Evolutionary conservation across 208 protist species (phyloP), one percentile per base, ranked within the genome.

Genomic region (Phytomonas sp.): DNA sequence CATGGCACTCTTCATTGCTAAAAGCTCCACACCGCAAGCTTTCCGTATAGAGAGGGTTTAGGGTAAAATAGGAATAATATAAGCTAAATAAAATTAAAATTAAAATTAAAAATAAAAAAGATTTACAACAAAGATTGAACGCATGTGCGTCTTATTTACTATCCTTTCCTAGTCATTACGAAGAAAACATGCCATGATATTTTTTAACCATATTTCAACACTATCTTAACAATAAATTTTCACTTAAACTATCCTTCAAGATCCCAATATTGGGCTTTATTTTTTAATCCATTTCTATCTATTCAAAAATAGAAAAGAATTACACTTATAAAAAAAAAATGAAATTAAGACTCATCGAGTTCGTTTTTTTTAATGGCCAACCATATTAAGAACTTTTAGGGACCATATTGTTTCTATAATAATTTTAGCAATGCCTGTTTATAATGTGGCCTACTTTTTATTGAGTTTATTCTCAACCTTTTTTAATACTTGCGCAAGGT

Each of bases 401-500:
- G 8, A 56, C 19, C 45, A 23, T 26, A 23, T 56, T 26, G 19
- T 26, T 26, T 12, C 11, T 65, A 4, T 60, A 12, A 6, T 26
- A 65, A 6, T 65, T 60, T 65, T 36, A 6, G 16, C 16, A 45
- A 12, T 60, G 29, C 29, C 30, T 4, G 19, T 33, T 65, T 0
- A 19, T 65, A 65, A 23, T 65, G 37, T 6, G 26, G 61, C 7
- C 19, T 60, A 65, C 36, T 65, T 60, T 74, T 31, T 32, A 11
- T 52, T 64, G 37, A 42, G 37, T 68, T 87, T 86, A 77, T 96
- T 96, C 72, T 92, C 91, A 4, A 78, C 83, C 60, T 93, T 88
- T 23, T 83, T 79, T 29, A 94, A 60, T 19, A 71, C 67, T 26
- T 86, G 76, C 19, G 81, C 52, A 33, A 80, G 75, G 72, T 96